These are phyloP conservation scores for Lactuca sativa DNA, from an alignment of 129 eudicot genomes.

Conservation along the genomic window DNA sequence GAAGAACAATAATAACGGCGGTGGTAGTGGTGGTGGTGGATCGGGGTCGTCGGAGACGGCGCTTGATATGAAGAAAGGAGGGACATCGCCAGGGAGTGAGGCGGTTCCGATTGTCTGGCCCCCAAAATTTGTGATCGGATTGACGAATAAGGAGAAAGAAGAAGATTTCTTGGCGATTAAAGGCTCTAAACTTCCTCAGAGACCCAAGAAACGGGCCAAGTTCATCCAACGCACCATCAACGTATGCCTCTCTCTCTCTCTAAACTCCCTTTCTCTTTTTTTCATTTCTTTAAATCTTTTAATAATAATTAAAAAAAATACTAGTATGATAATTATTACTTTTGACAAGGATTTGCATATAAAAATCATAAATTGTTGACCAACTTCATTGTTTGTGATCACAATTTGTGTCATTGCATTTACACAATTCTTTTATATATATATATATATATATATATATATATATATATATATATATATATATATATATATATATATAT, in stretches of 20 bases:
- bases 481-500: too few species aligned
- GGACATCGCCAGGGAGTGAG: conserved; percentile 65
- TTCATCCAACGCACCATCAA: conserved; percentile 86
- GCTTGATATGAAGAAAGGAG: conserved; percentile 53
- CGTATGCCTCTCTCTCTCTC: conserved; percentile 39
- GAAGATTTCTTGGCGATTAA: conserved; percentile 86
- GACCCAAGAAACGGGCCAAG: conserved; percentile 95
- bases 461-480: too few species aligned
- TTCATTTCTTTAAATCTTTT: not conserved
- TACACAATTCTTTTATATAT: too few species aligned
- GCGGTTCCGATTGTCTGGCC: conserved; percentile 71
- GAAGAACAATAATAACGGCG: conserved; percentile 19
- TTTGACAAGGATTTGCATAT: too few species aligned
- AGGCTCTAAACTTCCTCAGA: conserved; percentile 92
- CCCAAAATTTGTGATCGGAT: conserved; percentile 79
- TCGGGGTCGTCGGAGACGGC: conserved; percentile 67
- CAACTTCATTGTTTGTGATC: too few species aligned
- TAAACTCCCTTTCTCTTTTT: not conserved
- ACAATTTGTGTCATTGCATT: too few species aligned
- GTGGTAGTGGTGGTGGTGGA: conserved; percentile 60
- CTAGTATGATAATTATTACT: not conserved
- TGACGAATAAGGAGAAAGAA: conserved; percentile 91
- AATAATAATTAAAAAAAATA: not conserved
- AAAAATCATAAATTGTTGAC: too few species aligned
- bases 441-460: too few species aligned